phyloP scores from a whole-genome alignment of 768 basidiomycete species.

The Hericium erinaceus region DNA sequence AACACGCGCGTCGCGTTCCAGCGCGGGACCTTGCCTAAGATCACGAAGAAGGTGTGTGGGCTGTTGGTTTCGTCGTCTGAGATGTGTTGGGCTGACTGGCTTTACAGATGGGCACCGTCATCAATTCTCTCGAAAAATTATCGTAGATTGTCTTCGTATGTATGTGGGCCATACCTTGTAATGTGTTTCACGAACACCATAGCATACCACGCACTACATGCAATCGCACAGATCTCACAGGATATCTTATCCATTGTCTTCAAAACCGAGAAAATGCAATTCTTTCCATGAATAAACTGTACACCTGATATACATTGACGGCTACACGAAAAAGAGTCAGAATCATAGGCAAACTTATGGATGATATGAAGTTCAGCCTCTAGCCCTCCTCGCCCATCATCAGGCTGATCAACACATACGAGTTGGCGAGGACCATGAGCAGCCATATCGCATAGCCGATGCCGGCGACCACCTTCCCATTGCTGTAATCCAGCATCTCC shows the following conservation, averaged over 20 bases:
- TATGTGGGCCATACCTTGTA: background rate
- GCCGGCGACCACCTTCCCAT: conserved; percentile 36
- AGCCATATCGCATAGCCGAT: conserved; percentile 55
- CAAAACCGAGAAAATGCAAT: too few species aligned
- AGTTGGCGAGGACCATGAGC: conserved; percentile 60
- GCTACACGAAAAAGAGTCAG: too few species aligned
- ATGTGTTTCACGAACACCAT: background rate
- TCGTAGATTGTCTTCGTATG: conserved; percentile 17
- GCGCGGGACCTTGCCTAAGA: conserved; percentile 71
- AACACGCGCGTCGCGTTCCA: conserved; percentile 84
- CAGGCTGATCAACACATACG: conserved; percentile 64
- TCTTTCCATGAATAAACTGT: too few species aligned
- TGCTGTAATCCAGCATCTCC: conserved; percentile 53
- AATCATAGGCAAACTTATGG: too few species aligned
- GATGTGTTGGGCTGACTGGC: background rate
- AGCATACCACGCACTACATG: background rate
- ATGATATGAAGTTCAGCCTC: background rate
- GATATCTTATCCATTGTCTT: too few species aligned
- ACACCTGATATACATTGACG: too few species aligned
- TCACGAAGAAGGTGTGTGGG: conserved; percentile 71
- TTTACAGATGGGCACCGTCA: conserved; percentile 56
- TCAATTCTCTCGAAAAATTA: conserved; percentile 57
- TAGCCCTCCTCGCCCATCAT: conserved; percentile 27
- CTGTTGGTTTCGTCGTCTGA: background rate
- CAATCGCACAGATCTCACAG: too few species aligned